These are phyloP conservation scores for Thraustochytrium striatum DNA, from an alignment of 352 stramenopile species.

Conservation along the genomic window DNA sequence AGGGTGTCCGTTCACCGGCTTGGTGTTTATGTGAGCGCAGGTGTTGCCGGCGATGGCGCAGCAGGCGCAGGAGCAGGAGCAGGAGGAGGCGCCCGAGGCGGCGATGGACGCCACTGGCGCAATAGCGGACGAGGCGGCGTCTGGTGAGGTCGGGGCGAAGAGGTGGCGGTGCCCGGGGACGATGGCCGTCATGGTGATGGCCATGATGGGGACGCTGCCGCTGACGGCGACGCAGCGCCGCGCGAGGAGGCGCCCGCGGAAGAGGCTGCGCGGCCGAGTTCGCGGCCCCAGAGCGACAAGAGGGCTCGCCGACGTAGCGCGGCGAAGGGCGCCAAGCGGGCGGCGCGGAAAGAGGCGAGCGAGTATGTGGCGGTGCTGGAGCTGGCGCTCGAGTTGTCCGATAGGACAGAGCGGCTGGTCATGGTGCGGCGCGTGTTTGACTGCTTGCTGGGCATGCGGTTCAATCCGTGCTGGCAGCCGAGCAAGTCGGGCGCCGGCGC, in stretches of 20 bases:
- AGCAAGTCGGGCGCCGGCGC: neutral
- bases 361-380: conserved; percentile 18
- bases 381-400: neutral
- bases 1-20: no score
- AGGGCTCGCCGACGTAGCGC: neutral
- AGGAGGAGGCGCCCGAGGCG: no score
- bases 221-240: neutral
- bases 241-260: no score
- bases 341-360: neutral
- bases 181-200: neutral
- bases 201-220: neutral
- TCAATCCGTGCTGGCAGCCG: neutral
- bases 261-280: neutral
- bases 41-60: neutral
- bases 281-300: no score
- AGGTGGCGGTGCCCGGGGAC: neutral
- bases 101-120: neutral
- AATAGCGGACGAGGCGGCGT: no score
- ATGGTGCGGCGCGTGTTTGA: conserved; percentile 6
- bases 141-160: neutral
- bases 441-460: neutral
- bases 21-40: no score
- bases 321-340: neutral
- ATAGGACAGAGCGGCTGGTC: neutral
- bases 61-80: neutral